Evolutionary conservation across 345 rosid genomes (phyloP).

Genomic region (Populus tremula): DNA sequence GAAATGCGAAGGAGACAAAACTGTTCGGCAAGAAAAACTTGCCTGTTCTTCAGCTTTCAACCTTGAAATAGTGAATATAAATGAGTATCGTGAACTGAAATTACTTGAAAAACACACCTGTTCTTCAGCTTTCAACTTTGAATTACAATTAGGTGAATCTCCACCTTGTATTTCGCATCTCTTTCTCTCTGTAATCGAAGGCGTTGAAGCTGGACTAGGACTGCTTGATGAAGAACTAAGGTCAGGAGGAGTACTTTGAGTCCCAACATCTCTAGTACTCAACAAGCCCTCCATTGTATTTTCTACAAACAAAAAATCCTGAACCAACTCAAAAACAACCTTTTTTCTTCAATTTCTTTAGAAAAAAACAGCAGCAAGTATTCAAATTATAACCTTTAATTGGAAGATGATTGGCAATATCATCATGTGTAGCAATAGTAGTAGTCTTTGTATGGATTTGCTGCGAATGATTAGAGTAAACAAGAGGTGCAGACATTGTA

Average conservation of each 20-base stretch:
- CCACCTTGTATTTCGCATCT: slow-evolving; percentile 42
- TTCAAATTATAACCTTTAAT: slow-evolving; percentile 30
- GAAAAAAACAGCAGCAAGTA: not conserved
- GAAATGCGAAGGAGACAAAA: not conserved
- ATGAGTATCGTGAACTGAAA: not conserved
- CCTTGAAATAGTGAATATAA: not conserved
- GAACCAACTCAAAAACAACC: not conserved
- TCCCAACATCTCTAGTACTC: slow-evolving; percentile 75
- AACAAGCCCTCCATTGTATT: slow-evolving; percentile 44
- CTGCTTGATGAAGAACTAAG: slow-evolving; percentile 45
- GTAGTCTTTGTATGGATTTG: slow-evolving; percentile 35
- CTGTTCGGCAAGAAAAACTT: not conserved
- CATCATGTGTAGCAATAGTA: slow-evolving; percentile 20
- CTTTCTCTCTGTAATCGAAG: slow-evolving; percentile 57
- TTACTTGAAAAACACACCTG: slow-evolving; percentile 38
- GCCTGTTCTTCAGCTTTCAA: not conserved
- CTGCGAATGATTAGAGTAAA: slow-evolving; percentile 42
- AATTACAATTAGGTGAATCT: slow-evolving; percentile 45
- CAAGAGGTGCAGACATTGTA: slow-evolving; percentile 83
- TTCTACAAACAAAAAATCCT: slow-evolving; percentile 30
- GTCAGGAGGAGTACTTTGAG: slow-evolving; percentile 67
- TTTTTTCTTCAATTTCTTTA: too few relatives aligned
- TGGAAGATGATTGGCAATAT: slow-evolving; percentile 28
- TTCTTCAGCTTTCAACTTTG: slow-evolving; percentile 38
- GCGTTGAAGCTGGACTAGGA: slow-evolving; percentile 76